Evolutionary conservation across 1,284 basidiomycete genomes (phyloP), one percentile per base, ranked within the genome.

Genomic region (Naganishia sp.): DNA sequence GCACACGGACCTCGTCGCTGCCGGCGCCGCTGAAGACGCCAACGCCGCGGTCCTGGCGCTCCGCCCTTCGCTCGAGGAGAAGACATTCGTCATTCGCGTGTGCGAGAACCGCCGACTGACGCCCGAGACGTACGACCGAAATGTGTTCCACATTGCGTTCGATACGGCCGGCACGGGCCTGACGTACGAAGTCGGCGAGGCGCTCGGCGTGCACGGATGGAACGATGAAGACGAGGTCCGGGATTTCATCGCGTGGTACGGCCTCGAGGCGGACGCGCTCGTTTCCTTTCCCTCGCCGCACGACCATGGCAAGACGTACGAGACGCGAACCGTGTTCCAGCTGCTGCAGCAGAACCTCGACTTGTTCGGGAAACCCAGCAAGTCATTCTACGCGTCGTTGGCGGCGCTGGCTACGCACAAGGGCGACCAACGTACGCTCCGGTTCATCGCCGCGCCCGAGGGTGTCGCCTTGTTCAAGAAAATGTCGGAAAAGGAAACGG

Each of bases 101-200:
- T 87, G 88, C 7, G 94, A 97, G 79, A 98, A 98, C 82, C 87
- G 89, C 61, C 90, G 95, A 41, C 86, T 99, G 63, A 99, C 95
- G 0, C 96, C 96, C 43, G 79, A 86, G 72, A 92, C 95, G 71
- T 99, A 99, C 81, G 92, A 98, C 81, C 90, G 96, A 71, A 98
- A 99, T 80, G 93, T 99, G 66, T 99, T 99, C 85, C 95, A 99
- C 81, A 86, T 99, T 77, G 95, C 98, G 83, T 93, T 99, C 77
- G 88, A 94, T 79, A 94, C 92, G 11, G 82, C 85, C 56, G 91
- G 92, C 50, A 99, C 96, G 18, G 94, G 92, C 10, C 85, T 99
- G 71, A 93, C 90, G 81, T 99, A 99, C 81, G 88, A 87, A 53
- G 92, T 99, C 66, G 95, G 95, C 68, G 95, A 99, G 81, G 96